Conservation (phyloP, 129 eudicot species). For the Heracleum sosnowskyi region DNA sequence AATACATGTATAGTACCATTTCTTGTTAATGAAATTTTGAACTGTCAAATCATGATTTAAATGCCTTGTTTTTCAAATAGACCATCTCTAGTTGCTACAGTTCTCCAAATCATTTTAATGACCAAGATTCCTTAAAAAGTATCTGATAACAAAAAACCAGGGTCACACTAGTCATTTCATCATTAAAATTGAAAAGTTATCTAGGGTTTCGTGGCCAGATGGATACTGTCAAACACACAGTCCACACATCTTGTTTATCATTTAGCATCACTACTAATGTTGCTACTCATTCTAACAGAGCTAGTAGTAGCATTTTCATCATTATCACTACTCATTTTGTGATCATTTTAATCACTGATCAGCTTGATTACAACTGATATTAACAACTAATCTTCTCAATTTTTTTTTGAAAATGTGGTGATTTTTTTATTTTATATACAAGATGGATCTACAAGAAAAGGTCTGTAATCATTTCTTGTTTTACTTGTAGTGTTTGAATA, state of each 20-base stretch:
- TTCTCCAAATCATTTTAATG: not conserved
- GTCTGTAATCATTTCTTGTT: conserved; percentile 6
- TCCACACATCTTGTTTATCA: conserved; percentile 18
- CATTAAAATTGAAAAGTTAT: conserved; percentile 9
- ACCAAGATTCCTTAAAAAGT: not conserved
- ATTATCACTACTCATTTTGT: not conserved
- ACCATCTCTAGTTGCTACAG: not conserved
- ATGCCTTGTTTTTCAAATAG: too few relatives aligned
- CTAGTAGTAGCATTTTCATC: not conserved
- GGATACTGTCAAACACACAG: conserved; percentile 21
- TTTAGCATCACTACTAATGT: not conserved
- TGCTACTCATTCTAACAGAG: not conserved
- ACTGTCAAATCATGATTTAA: too few relatives aligned
- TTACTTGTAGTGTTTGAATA: not conserved
- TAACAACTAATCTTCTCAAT: not conserved
- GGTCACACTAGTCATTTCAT: conserved; percentile 31
- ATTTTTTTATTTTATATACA: not conserved
- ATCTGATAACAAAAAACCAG: not conserved
- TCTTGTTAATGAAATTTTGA: too few relatives aligned
- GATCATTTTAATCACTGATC: not conserved
- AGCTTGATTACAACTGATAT: not conserved
- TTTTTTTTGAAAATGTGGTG: not conserved
- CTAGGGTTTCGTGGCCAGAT: conserved; percentile 51
- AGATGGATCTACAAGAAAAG: conserved; percentile 12
- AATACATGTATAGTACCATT: too few relatives aligned